A percentile compares a stretch with the other conserved stretches of the same genome.
Conservation (phyloP, 2,329 filamentous ascomycete species). For the Nemania diffusa region DNA sequence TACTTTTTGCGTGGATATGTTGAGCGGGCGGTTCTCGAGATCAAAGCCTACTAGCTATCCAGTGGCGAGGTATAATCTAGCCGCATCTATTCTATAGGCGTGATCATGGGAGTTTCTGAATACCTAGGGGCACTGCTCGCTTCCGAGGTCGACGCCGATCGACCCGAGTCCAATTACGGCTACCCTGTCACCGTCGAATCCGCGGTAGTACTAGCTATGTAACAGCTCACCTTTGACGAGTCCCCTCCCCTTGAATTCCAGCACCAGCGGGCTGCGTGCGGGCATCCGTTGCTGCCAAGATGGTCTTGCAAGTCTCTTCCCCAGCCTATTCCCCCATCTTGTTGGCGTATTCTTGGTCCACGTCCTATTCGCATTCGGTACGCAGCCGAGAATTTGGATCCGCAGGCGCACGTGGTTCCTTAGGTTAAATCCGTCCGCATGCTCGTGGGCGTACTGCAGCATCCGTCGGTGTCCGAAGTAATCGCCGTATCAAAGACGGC, state of each 20-base stretch:
- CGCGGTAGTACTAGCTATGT: constrained; percentile 53
- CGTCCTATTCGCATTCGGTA: constrained; percentile 41
- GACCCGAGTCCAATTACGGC: constrained; percentile 53
- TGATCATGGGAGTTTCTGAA: constrained; percentile 52
- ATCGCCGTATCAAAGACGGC: constrained; percentile 51
- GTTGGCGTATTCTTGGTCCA: constrained; percentile 47
- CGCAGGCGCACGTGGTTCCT: constrained; percentile 49
- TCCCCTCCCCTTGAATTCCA: constrained; percentile 45
- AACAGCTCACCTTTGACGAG: constrained; percentile 50
- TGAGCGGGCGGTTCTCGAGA: background rate
- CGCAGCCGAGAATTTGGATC: constrained; percentile 49
- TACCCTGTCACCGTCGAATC: constrained; percentile 51
- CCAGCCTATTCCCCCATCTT: constrained; percentile 36
- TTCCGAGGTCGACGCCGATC: constrained; percentile 54
- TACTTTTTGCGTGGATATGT: constrained; percentile 32
- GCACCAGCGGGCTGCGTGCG: constrained; percentile 47
- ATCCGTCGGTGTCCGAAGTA: constrained; percentile 52
- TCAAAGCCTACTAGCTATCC: constrained; percentile 46
- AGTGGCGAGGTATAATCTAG: constrained; percentile 53
- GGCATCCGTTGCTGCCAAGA: constrained; percentile 52
- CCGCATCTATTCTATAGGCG: constrained; percentile 48
- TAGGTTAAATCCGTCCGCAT: constrained; percentile 51
- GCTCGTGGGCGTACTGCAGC: constrained; percentile 51
- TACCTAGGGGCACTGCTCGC: constrained; percentile 49
- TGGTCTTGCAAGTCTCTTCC: constrained; percentile 47